Evolutionary conservation across 345 rosid genomes (phyloP), one percentile per base, ranked within the genome.

Genomic region (Balakata baccata): DNA sequence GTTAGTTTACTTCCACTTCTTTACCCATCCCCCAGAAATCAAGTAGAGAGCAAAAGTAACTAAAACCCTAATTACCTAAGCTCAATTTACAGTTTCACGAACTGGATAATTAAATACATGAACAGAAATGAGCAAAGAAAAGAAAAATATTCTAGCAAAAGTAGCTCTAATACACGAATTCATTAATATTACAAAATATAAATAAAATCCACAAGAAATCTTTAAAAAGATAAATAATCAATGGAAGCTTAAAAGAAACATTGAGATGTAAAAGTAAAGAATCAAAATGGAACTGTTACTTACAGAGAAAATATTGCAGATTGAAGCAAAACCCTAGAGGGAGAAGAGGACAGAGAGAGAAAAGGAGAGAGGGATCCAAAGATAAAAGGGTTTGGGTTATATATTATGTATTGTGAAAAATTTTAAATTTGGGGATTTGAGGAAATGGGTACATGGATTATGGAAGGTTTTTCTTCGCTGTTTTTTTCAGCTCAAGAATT

Each of bases 271-370:
- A 39, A 43, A 20, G 50, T 6, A 52, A 20, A 57, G 34, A 34
- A 69, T 39, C 7, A 37, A n/a, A 13, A 18, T 59, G 47, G 47
- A 10, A n/a, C 16, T 23, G 1, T 54, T 47, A 76, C 75, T 76
- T 70, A 70, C 79, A 22, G 18, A 6, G n/a, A 58, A 6, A 16
- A 37, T 38, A 51, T 41, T 57, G 4, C 6, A 41, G 46, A 37
- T 34, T 12, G 17, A 63, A 18, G 67, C 39, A 71, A 77, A 71
- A 77, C 75, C 78, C 77, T 74, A 46, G 71, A 41, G 69, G 20
- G 69, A 64, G 25, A 37, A 47, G 58, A 43, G 41, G 37, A 51
- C 20, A 12, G 41, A 47, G 11, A 67, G 37, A 22, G 62, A 7
- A 16, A 62, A 41, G 23, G 77, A 41, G 22, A 39, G 41, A 45